A percentile compares a stretch with the other conserved stretches of the same genome.
Conservation (phyloP, 2,329 filamentous ascomycete genomes). For the Colletotrichum orchidophilum region DNA sequence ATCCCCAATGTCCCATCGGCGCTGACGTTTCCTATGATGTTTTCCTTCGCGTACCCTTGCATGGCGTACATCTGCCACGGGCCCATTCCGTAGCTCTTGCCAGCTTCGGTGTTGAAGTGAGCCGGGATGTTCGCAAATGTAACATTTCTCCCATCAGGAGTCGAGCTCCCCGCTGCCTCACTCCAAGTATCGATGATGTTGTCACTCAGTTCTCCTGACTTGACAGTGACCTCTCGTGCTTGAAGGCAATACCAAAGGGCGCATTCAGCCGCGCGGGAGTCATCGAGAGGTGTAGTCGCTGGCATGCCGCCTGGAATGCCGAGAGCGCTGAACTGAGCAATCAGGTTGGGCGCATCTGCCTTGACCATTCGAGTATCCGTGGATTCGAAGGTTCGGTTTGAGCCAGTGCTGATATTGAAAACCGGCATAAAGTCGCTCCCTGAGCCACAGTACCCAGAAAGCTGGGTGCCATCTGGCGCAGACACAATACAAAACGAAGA, state of each 20-base stretch:
- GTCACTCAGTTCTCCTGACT: slow-evolving; percentile 41
- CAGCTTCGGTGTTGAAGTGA: background rate
- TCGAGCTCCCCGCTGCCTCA: background rate
- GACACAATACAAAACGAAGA: background rate
- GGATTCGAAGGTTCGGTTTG: background rate
- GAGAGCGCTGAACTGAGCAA: slow-evolving; percentile 17
- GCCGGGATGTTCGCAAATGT: background rate
- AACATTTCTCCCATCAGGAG: background rate
- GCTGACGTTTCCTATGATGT: background rate
- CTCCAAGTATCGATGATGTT: slow-evolving; percentile 41
- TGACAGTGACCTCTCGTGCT: slow-evolving; percentile 40
- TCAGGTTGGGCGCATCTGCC: background rate
- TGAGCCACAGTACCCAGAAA: background rate
- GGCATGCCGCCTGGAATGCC: background rate
- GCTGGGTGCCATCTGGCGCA: background rate
- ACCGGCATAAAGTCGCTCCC: background rate
- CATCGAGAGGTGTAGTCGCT: slow-evolving; percentile 5
- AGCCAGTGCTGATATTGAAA: background rate
- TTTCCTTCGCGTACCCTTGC: background rate
- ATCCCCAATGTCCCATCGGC: background rate
- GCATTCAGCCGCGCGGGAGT: slow-evolving; percentile 41
- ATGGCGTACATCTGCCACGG: background rate
- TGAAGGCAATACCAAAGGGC: slow-evolving; percentile 49
- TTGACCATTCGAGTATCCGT: background rate
- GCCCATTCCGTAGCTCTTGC: background rate